Evolutionary conservation across 2,329 filamentous ascomycete species (phyloP), one percentile per base, ranked within the genome.

Genomic region (Penicillium sp.): DNA sequence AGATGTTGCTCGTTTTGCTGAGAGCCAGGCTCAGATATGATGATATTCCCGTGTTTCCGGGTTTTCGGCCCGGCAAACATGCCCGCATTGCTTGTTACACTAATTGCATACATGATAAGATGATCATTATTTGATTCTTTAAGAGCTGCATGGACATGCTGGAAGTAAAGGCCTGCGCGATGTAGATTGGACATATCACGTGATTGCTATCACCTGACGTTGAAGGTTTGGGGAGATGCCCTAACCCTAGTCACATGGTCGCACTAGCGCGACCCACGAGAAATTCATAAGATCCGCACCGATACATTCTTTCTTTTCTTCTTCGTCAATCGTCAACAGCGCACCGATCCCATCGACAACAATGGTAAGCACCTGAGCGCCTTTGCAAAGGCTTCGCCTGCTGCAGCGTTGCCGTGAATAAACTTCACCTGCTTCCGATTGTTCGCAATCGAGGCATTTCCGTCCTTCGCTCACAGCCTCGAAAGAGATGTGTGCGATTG

Each of bases 331-430:
- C 73, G 74, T 71, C 72, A 70, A 71, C 74, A 76, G 71, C 75
- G 70, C 71, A 73, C 73, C 76, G 75, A 78, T 75, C 74, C 72
- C 76, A 74, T 76, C 74, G 77, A 77, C 76, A 74, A 78, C 72
- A 75, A 85, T 85, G 82, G 83, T 86, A 84, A 85, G 83, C 78
- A 77, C 63, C 63, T 75, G 64, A 77, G 66, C 73, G 68, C 76
- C 74, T 69, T 71, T 63, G 26, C 59, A 48, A 49, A 60, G 54
- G 54, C 52, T 56, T 56, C 58, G 57, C 65, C 54, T 58, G 58
- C 59, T 58, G 59, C 54, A 57, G 59, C 57, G 53, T 63, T 62
- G 60, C 55, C 56, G 41, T 49, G 49, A 39, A 59, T 54, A 59
- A 51, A 58, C 58, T 63, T 55, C 56, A 59, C 60, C 52, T 58